Conservation (phyloP, 306 rosid species). For the Vigna trinervia region DNA sequence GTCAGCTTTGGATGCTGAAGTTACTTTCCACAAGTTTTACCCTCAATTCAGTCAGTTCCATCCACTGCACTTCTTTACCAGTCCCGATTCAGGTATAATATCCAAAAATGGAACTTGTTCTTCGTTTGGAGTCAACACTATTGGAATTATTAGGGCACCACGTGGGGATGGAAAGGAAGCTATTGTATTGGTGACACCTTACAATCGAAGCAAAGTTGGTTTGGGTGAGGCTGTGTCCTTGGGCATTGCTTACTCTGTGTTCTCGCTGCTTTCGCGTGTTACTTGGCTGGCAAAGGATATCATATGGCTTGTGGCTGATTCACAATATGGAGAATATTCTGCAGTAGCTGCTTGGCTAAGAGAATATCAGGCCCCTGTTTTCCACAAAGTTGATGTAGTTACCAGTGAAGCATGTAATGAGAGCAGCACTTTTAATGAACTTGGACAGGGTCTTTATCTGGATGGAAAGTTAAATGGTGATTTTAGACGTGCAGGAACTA, state of each 20-base stretch:
- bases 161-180: conserved; percentile 99
- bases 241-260: conserved; percentile 85
- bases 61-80: conserved; percentile 81
- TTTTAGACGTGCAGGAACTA: conserved; percentile 93
- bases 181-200: conserved; percentile 89
- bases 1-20: conserved; percentile 81
- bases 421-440: conserved; percentile 43
- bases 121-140: conserved; percentile 66
- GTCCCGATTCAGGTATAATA: conserved; percentile 65
- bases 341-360: conserved; percentile 89
- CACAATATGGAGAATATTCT: conserved; percentile 78
- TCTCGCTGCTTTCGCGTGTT: conserved; percentile 82
- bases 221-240: conserved; percentile 74
- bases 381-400: conserved; percentile 43
- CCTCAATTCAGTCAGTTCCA: conserved; percentile 67
- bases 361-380: conserved; percentile 83
- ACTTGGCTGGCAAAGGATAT: conserved; percentile 97
- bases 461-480: conserved; percentile 57
- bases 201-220: conserved; percentile 60
- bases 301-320: conserved; percentile 90
- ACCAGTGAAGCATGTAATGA: conserved; percentile 63
- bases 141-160: conserved; percentile 93
- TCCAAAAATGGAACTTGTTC: conserved; percentile 69
- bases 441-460: conserved; percentile 46
- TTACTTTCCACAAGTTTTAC: conserved; percentile 77